phyloP scores from a whole-genome alignment of 495 filamentous ascomycete genomes.

The Halenospora varia region DNA sequence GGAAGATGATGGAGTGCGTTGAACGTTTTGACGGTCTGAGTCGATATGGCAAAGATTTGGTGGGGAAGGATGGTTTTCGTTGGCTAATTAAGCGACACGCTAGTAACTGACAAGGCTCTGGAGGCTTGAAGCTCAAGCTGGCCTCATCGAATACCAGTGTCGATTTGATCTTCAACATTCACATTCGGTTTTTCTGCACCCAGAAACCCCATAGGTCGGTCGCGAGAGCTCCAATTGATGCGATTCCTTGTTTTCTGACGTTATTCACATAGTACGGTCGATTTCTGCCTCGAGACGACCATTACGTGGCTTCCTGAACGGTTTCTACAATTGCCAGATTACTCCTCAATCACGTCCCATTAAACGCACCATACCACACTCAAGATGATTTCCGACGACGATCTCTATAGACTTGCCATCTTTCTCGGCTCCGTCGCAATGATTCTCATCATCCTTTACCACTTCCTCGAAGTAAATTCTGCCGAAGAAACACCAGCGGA shows the following conservation, averaged over 20 bases:
- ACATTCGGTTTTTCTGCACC: conserved; percentile 7
- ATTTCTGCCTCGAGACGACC: not conserved
- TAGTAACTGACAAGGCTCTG: conserved; percentile 4
- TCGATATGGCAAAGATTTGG: conserved; percentile 17
- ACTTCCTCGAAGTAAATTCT: conserved; percentile 95
- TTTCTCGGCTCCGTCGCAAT: conserved; percentile 89
- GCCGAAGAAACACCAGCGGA: conserved; percentile 41
- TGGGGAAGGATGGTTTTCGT: conserved; percentile 8
- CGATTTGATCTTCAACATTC: conserved; percentile 9
- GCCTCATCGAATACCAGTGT: conserved; percentile 13
- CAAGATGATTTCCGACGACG: conserved; percentile 81
- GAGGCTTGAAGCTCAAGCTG: conserved; percentile 17
- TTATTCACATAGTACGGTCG: not conserved
- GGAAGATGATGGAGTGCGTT: conserved; percentile 14
- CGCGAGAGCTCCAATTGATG: not conserved
- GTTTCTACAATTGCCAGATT: not conserved
- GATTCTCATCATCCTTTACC: conserved; percentile 92
- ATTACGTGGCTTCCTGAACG: conserved; percentile 13
- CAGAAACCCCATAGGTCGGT: conserved; percentile 1
- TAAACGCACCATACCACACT: not conserved
- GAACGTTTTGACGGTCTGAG: conserved; percentile 9
- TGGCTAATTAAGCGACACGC: conserved; percentile 19
- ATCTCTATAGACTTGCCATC: conserved; percentile 81
- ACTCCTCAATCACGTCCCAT: not conserved
- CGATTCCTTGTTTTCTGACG: not conserved